Percentiles rank a stretch among this genome's conserved stretches.
phyloP scores from a whole-genome alignment of 768 basidiomycete genomes.

The Galerina marginata region DNA sequence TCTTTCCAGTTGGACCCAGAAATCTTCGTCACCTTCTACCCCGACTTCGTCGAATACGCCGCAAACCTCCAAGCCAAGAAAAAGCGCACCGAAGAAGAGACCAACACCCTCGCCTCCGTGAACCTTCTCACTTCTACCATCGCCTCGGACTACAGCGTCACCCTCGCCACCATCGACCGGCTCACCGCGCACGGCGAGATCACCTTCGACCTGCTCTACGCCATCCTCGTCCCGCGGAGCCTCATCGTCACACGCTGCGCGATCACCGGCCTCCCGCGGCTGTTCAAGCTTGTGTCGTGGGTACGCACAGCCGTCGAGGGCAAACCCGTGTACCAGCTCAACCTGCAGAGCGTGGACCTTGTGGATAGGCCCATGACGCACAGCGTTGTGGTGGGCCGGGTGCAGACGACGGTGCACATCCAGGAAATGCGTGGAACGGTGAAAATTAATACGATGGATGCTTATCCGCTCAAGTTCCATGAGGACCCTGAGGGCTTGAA shows the following conservation, averaged over 20 bases:
- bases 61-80: constrained; percentile 44
- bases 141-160: constrained; percentile 52
- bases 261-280: constrained; percentile 55
- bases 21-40: constrained; percentile 59
- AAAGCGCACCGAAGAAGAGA: constrained; percentile 44
- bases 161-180: constrained; percentile 50
- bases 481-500: constrained; percentile 46
- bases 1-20: constrained; percentile 56
- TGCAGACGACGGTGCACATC: constrained; percentile 45
- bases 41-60: constrained; percentile 49
- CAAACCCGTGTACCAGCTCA: constrained; percentile 46
- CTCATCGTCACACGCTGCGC: constrained; percentile 57
- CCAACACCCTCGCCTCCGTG: constrained; percentile 47
- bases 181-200: constrained; percentile 62
- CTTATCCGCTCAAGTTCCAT: constrained; percentile 60
- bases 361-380: constrained; percentile 44
- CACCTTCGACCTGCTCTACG: constrained; percentile 58
- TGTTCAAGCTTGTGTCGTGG: constrained; percentile 51
- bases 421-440: constrained; percentile 52
- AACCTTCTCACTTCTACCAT: constrained; percentile 56
- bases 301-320: constrained; percentile 40
- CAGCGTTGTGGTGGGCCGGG: constrained; percentile 44
- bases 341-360: constrained; percentile 57
- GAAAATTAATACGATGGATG: constrained; percentile 54
- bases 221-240: constrained; percentile 60